phyloP scores from a whole-genome alignment of 495 filamentous ascomycete genomes.

The Aspergillus mulundensis region DNA sequence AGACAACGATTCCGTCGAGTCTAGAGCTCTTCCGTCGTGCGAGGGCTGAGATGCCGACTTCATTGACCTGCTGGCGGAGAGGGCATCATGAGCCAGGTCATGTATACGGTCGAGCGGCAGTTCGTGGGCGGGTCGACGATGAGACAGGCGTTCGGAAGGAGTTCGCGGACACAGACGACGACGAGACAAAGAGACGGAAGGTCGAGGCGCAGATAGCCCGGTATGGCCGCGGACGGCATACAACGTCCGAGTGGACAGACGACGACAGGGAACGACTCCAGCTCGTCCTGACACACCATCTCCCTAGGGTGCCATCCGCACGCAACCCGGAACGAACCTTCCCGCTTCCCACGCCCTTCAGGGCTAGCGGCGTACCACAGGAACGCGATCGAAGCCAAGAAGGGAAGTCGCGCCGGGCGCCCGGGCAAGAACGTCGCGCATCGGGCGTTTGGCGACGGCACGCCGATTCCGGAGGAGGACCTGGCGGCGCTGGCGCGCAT shows the following conservation, averaged over 20 bases:
- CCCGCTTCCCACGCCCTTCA: conserved; percentile 54
- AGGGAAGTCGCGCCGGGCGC: conserved; percentile 4
- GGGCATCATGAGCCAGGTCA: conserved; percentile 40
- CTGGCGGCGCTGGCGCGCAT: conserved; percentile 42
- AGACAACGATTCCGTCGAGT: conserved; percentile 50
- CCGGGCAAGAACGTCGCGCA: conserved; percentile 24
- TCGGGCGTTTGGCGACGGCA: conserved; percentile 46
- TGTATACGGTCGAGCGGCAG: conserved; percentile 42
- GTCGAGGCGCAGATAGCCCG: conserved; percentile 51
- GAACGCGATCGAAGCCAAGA: conserved; percentile 23
- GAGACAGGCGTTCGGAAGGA: conserved; percentile 48
- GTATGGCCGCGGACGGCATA: conserved; percentile 28
- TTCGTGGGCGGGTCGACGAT: conserved; percentile 49
- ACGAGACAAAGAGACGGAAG: conserved; percentile 37
- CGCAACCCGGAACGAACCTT: conserved; percentile 45
- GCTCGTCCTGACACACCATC: conserved; percentile 38
- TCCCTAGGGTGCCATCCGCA: conserved; percentile 46
- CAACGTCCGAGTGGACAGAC: conserved; percentile 48
- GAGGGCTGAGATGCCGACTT: conserved; percentile 45
- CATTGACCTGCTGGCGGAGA: conserved; percentile 40
- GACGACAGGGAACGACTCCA: too few relatives aligned
- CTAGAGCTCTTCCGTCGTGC: conserved; percentile 47
- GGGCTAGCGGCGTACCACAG: conserved; percentile 45
- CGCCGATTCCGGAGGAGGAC: conserved; percentile 48
- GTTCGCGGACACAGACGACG: conserved; percentile 42